Evolutionary conservation across 768 basidiomycete species (phyloP), one percentile per base, ranked within the genome.

Genomic region (Auricularia sp.): DNA sequence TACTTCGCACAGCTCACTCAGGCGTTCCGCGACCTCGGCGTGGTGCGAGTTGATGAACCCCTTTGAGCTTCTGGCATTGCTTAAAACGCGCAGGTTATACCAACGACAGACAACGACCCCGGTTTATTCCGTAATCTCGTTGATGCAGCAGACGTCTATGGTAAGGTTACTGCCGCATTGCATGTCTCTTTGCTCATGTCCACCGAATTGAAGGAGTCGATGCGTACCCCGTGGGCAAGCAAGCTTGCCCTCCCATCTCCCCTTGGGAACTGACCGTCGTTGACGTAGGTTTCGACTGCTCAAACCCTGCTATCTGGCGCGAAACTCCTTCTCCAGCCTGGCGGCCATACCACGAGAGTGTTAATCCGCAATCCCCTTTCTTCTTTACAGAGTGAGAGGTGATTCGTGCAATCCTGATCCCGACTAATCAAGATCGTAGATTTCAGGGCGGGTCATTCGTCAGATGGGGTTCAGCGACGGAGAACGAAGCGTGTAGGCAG

Each of bases 301-400:
- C 64, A 14, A 54, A 43, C 14, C 66, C 66, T 1, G 11, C 59
- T 34, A 53, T 53, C 23, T 67, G 66, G 66, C 56, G 56, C 29
- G 47, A 62, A 8, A 36, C 63, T 10, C 61, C 64, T 18, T 61
- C 64, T 0, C 54, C 58, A 7, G 61, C n/a, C 23, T 67, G 60
- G 36, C 42, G 62, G 16, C 39, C 59, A 5, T 62, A 67, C 36
- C 66, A 67, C 51, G 18, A 62, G 34, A 29, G 36, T 1, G 36
- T 62, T 1, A 47, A 61, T 51, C 63, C 63, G 14, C 53, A 64
- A 36, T 61, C 59, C 3, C 66, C 66, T 16, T 51, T 56, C 35
- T 64, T 61, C 54, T 61, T 61, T 36, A 67, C 69, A 18, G 69
- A 70, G 65, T 70, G 62, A 6, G 16, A 11, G 18, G 29, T 34